Evolutionary conservation across 1,284 basidiomycete genomes (phyloP), one percentile per base, ranked within the genome.

Genomic region (Singerocomus inundabilis): DNA sequence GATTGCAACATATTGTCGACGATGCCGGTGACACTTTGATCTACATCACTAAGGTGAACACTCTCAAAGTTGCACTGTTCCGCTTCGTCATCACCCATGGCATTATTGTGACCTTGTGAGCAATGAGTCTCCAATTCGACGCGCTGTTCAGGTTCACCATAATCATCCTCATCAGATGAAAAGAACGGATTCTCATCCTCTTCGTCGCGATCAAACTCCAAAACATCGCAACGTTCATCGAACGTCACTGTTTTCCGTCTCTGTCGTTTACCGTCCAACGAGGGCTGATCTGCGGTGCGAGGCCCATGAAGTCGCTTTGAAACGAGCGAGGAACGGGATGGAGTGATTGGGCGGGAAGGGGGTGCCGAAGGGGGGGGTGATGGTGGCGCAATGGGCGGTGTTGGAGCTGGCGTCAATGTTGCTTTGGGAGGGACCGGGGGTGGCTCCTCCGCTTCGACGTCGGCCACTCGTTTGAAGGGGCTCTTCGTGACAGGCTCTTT

Each of bases 161-260:
- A 59, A 34, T 71, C 70, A 28, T 72, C 64, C 28, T 71, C 71
- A 26, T 66, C 68, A 28, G 63, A 68, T 9, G 72, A 70, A 42
- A 71, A 65, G 11, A 68, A 70, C 4, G 79, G 77, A 28, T 77
- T 73, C 16, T 67, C 62, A 12, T 81, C 78, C 37, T 81, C 82
- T 16, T 81, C 80, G 37, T 85, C 81, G 15, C 76, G 70, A 51
- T 91, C 85, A 64, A 91, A 93, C 67, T 96, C 93, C 51, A 95
- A 74, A 25, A 97, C 91, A 57, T 96, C 91, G 56, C 91, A 91
- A 8, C 84, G 78, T 57, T 89, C 84, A 67, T 91, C 81, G 58
- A 93, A 97, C 0, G 86, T 92, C 41, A 97, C 94, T 0, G 86
- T 94, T 70, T 93, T 89, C 55, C 82, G 72, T 33, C 77, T 77